Base-by-base conservation (phyloP, 768 basidiomycete genomes). In the Phlebiopsis flavidoalba region DNA sequence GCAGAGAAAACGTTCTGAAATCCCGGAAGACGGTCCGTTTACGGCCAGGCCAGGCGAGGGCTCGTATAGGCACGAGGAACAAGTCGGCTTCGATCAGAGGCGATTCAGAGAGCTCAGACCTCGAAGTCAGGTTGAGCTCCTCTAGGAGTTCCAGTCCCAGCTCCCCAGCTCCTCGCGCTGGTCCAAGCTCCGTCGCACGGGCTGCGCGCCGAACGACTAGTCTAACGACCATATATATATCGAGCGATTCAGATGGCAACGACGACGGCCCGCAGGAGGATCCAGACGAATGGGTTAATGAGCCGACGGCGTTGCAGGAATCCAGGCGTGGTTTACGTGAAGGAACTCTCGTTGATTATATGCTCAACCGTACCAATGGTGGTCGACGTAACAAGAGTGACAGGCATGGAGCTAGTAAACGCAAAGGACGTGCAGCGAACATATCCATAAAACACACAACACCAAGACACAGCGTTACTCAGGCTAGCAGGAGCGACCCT, bases 261-360 rank as follows among this genome's bases (percentile, higher is more conserved):
- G 63, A 66, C 31, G 64, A 61, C 12, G 40, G 36, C 36, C 53
- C 40, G 48, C 48, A 50, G 46, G 61, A 63, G 24, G 62, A 24
- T n/a, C 35, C 12, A 6, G 55, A 62, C 33, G 46, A 48, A 15
- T 36, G 22, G 46, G 56, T 45, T 46, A 64, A 47, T 65, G 70
- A 17, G 76, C 77, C 47, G 66, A 35, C 53, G n/a, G 31, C 68
- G 36, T n/a, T 43, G 31, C 40, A 43, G 3, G 50, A 58, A 21
- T 60, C 59, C 2, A 35, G 37, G 15, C 37, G 67, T 24, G 67
- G 63, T 36, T 60, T 71, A 65, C 58, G 77, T 74, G 70, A 79
- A 76, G 63, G 78, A 68, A 69, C 83, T 66, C 69, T 88, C 55
- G 87, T 91, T 51, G 86, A 90, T 64, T 84, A 83, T 69, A 91